Evolutionary conservation across 2,329 filamentous ascomycete species (phyloP).

Genomic region (Colletotrichum zoysiae): DNA sequence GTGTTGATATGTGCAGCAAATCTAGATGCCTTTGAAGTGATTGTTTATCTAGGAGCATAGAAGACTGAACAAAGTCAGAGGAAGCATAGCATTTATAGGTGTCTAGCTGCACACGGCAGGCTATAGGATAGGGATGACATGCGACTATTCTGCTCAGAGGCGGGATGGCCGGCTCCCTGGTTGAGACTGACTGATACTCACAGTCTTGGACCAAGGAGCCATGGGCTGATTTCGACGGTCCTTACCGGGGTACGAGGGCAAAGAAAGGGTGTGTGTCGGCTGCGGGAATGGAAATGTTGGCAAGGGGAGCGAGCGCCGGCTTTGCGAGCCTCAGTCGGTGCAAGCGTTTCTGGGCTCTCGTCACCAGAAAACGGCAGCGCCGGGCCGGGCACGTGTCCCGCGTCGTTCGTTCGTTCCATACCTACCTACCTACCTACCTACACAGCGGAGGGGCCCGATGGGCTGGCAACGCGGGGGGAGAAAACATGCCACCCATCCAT

Average conservation of each 20-base stretch:
- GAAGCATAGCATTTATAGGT: slow-evolving; percentile 30
- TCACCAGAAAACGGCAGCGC: background rate
- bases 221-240: slow-evolving; percentile 36
- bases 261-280: slow-evolving; percentile 20
- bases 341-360: background rate
- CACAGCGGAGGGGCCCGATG: slow-evolving; percentile 9
- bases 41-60: slow-evolving; percentile 10
- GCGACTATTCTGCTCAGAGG: slow-evolving; percentile 15
- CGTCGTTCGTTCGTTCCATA: background rate
- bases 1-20: slow-evolving; percentile 18
- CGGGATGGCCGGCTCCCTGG: background rate
- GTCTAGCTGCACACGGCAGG: slow-evolving; percentile 17
- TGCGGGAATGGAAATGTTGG: slow-evolving; percentile 5
- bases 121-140: background rate
- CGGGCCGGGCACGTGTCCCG: background rate
- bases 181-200: slow-evolving; percentile 13
- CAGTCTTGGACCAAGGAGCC: slow-evolving; percentile 22
- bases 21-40: slow-evolving; percentile 47
- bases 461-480: slow-evolving; percentile 31
- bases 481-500: background rate
- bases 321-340: background rate
- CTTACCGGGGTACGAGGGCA: slow-evolving; percentile 14
- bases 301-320: slow-evolving; percentile 1
- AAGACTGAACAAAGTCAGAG: slow-evolving; percentile 4
- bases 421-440: too few species aligned